phyloP scores from a whole-genome alignment of 805 yeast genomes.

The Candida xiaguanensis region DNA sequence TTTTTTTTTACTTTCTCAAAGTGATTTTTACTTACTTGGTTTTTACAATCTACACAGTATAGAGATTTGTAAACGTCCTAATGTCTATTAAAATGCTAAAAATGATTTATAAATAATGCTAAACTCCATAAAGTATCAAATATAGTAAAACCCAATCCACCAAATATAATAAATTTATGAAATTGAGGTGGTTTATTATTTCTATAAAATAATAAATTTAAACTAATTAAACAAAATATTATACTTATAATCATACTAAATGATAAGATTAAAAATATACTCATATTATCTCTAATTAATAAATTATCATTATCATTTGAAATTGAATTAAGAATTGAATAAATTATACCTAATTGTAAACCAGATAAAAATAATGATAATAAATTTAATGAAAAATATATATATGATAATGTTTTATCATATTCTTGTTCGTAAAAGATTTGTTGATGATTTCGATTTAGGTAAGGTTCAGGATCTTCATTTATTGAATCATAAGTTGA shows the following conservation, averaged over 20 bases:
- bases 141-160: constrained; percentile 13
- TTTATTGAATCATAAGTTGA: constrained; percentile 30
- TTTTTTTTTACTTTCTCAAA: background rate
- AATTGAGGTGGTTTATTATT: constrained; percentile 22
- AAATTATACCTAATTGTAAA: constrained; percentile 37
- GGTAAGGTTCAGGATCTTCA: constrained; percentile 25
- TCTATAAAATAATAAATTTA: constrained; percentile 31
- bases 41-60: no score
- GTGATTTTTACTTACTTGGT: no score
- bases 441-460: constrained; percentile 19
- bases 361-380: constrained; percentile 36
- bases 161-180: constrained; percentile 15
- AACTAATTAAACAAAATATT: constrained; percentile 31
- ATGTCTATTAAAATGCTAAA: constrained; percentile 3
- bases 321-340: constrained; percentile 19
- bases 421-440: constrained; percentile 28
- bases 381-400: constrained; percentile 33
- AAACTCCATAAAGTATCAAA: constrained; percentile 15
- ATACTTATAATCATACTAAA: constrained; percentile 32
- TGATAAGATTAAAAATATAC: constrained; percentile 27
- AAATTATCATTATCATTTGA: constrained; percentile 22
- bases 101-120: constrained; percentile 6
- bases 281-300: constrained; percentile 25
- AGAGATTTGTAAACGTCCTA: no score
- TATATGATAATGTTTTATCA: constrained; percentile 32